These are phyloP conservation scores for Papiliotrema nemorosa DNA, from an alignment of 1,284 basidiomycete species.

Conservation along the genomic window DNA sequence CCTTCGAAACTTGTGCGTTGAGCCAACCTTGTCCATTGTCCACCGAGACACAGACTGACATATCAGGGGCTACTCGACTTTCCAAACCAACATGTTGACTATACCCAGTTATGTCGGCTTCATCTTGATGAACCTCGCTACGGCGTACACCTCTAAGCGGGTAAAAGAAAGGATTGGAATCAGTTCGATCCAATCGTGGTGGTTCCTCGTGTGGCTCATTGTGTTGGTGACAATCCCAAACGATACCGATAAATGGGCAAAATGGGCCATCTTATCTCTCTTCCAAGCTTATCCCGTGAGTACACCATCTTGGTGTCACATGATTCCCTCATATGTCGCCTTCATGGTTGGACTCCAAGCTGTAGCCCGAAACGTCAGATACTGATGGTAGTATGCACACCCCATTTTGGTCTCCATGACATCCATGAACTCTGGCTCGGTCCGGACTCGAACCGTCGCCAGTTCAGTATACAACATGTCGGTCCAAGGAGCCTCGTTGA, in stretches of 20 bases:
- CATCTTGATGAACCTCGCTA: neutral
- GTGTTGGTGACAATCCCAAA: neutral
- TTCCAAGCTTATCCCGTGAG: neutral
- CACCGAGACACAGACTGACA: conserved; percentile 53
- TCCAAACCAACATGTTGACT: neutral
- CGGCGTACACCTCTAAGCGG: too few species aligned
- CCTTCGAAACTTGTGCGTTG: conserved; percentile 61
- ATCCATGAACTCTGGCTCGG: conserved; percentile 15
- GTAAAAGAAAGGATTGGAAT: too few species aligned
- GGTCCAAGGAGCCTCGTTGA: conserved; percentile 18
- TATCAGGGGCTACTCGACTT: conserved; percentile 45
- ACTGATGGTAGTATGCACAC: too few species aligned
- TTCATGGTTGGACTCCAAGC: too few species aligned
- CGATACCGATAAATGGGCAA: neutral
- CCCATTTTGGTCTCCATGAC: conserved; percentile 9
- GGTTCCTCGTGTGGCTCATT: conserved; percentile 19
- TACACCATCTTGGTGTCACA: conserved; percentile 19
- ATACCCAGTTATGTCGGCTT: neutral
- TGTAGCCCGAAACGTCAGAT: too few species aligned
- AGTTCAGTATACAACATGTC: conserved; percentile 25
- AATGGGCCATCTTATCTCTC: conserved; percentile 2
- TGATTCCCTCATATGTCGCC: too few species aligned
- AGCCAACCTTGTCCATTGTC: conserved; percentile 60
- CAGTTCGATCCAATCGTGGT: too few species aligned
- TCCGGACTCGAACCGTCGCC: conserved; percentile 22